Percentiles rank a stretch among this genome's conserved stretches.
phyloP scores from a whole-genome alignment of 805 yeast species.

The Metschnikowia kunwiensis region DNA sequence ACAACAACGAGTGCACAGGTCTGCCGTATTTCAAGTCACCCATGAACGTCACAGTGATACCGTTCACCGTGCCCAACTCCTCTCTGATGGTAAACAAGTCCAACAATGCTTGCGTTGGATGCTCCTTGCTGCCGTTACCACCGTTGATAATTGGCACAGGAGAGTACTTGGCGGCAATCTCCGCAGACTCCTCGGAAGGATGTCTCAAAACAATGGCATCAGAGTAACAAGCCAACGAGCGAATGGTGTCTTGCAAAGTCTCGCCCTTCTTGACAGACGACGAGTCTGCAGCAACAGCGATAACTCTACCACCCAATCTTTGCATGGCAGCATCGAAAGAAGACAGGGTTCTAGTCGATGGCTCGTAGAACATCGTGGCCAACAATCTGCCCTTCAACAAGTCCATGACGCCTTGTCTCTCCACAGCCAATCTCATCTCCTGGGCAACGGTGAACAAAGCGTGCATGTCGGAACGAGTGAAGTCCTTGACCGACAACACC shows the following conservation, averaged over 20 bases:
- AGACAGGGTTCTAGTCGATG: conserved; percentile 94
- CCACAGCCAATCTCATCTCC: conserved; percentile 95
- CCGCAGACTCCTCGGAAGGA: conserved; percentile 88
- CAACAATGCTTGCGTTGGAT: conserved; percentile 97
- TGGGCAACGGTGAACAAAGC: conserved; percentile 94
- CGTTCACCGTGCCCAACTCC: conserved; percentile 97
- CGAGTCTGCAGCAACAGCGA: conserved; percentile 75
- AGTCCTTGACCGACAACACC: conserved; percentile 82
- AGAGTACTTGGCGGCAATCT: conserved; percentile 91
- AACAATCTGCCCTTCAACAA: conserved; percentile 84
- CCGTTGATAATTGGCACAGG: conserved; percentile 97
- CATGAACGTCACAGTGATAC: conserved; percentile 96
- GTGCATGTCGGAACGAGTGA: conserved; percentile 85
- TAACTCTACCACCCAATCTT: conserved; percentile 97
- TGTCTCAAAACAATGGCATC: conserved; percentile 98
- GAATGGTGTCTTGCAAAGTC: conserved; percentile 92
- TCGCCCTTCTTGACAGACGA: conserved; percentile 99
- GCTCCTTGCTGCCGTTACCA: conserved; percentile 97
- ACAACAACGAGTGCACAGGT: conserved; percentile 95
- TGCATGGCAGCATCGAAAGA: conserved; percentile 99
- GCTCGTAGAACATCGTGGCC: conserved; percentile 96
- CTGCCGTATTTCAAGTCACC: conserved; percentile 98
- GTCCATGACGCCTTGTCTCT: conserved; percentile 92
- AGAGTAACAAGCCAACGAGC: conserved; percentile 91
- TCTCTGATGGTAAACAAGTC: conserved; percentile 98